Evolutionary conservation across 2,329 filamentous ascomycete species (phyloP), one percentile per base, ranked within the genome.

Genomic region (Elsinoe arachidis): DNA sequence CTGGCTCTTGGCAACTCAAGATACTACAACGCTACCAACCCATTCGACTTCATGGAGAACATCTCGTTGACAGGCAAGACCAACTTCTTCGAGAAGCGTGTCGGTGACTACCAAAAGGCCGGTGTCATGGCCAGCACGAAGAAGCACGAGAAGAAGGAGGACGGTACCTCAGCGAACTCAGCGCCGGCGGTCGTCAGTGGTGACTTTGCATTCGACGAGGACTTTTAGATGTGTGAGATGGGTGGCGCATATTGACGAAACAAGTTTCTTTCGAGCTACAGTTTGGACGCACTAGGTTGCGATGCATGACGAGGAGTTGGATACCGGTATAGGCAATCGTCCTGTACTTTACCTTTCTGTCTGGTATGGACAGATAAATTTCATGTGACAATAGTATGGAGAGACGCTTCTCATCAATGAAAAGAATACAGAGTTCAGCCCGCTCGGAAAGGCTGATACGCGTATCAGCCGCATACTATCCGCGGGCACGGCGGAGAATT

Each of bases 51-150:
- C 76, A 99, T 99, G 93, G 93, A 99, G 82, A 96, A 96, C 78
- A 99, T 99, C 75, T 97, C 93, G 19, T 83, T 99, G 10, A 89
- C 90, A 55, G 93, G 93, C 76, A 99, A 99, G 88, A 99, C 93
- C 73, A 99, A 99, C 85, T 99, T 99, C 84, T 99, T 99, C 73
- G 93, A 99, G 87, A 99, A 99, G 88, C 90, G 93, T 67, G 93
- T 99, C 58, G 93, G 87, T 73, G 93, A 99, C 70, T 99, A 99
- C 83, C 93, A 99, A 78, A 99, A 99, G 83, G 91, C 93, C 37
- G 93, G 93, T 79, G 92, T 99, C 74, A 95, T 99, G 90, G 86
- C 86, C 69, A 91, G 88, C 77, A 88, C 86, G 66, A 90, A 90
- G 79, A 86, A 87, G 75, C 64, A 68, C 55, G 85, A 87, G 72